Evolutionary conservation across 306 rosid species (phyloP).

Genomic region (Senna siamea): DNA sequence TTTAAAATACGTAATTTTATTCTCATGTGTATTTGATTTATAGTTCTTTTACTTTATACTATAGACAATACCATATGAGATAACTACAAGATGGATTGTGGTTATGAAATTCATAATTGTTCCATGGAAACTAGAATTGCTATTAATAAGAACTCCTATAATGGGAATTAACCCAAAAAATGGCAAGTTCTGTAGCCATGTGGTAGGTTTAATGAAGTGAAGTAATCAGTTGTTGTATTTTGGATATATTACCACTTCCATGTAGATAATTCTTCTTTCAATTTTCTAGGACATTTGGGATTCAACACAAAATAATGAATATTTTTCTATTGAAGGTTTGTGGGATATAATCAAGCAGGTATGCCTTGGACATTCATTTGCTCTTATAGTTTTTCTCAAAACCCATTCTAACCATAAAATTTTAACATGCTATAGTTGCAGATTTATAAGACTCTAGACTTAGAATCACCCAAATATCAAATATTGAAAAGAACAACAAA

Average conservation of each 20-base stretch:
- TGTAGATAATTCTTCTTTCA: constrained; percentile 14
- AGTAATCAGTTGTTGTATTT: not conserved
- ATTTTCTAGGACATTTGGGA: constrained; percentile 83
- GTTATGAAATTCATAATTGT: constrained; percentile 76
- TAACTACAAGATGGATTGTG: constrained; percentile 96
- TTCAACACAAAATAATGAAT: constrained; percentile 76
- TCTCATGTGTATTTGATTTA: not conserved
- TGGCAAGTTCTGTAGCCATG: constrained; percentile 88
- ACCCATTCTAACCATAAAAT: constrained; percentile 1
- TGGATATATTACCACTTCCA: not conserved
- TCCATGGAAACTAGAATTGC: constrained; percentile 94
- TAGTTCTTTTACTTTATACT: constrained; percentile 15
- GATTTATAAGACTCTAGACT: constrained; percentile 82
- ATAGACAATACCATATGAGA: constrained; percentile 91
- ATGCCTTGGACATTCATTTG: not conserved
- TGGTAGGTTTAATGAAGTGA: constrained; percentile 49
- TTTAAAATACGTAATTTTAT: no score
- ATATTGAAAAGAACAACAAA: constrained; percentile 68
- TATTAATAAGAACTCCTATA: constrained; percentile 81
- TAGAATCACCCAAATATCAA: constrained; percentile 85
- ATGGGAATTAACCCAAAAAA: constrained; percentile 88
- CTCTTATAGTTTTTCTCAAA: not conserved
- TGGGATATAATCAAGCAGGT: constrained; percentile 85
- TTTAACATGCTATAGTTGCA: constrained; percentile 61
- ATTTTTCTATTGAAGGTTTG: constrained; percentile 84